A percentile compares a stretch with the other conserved stretches of the same genome.
Evolutionary conservation across 108 stramenopile genomes (phyloP).

Genomic region (Pinguiococcus pyrenoidosus): DNA sequence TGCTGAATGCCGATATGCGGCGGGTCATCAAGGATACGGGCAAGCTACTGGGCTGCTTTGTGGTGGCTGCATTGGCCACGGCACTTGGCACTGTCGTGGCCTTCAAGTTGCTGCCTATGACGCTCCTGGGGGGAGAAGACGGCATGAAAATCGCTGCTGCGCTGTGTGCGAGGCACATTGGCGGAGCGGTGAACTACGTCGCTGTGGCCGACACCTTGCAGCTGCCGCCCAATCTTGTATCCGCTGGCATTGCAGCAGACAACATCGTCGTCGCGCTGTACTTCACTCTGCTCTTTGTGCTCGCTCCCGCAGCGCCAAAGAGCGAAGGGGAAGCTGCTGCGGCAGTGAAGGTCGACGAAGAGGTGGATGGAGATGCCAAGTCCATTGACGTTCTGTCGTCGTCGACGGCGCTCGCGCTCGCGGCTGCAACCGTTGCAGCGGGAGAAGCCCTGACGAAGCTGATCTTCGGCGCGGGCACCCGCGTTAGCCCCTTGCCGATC

Average conservation of each 20-base stretch:
- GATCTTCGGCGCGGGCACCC: conserved; percentile 40
- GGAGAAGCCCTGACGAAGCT: conserved; percentile 43
- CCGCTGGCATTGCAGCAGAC: conserved; percentile 64
- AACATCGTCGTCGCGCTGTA: conserved; percentile 73
- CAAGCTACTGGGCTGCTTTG: conserved; percentile 55
- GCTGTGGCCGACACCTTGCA: conserved; percentile 61
- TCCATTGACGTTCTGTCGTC: neutral
- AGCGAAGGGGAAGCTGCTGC: neutral
- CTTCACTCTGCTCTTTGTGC: conserved; percentile 57
- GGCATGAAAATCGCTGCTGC: conserved; percentile 57
- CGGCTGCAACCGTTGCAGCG: conserved; percentile 38
- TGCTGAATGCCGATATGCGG: conserved; percentile 66
- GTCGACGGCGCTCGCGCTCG: neutral
- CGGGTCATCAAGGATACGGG: conserved; percentile 52
- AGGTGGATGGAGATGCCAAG: neutral
- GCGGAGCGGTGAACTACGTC: conserved; percentile 76
- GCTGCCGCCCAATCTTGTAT: conserved; percentile 47
- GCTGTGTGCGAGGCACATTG: conserved; percentile 71
- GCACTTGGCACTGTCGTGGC: conserved; percentile 58
- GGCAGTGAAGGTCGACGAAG: neutral
- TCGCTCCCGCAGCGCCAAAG: neutral
- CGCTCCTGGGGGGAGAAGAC: conserved; percentile 41
- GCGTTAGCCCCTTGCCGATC: conserved; percentile 43
- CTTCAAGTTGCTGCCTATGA: conserved; percentile 53
- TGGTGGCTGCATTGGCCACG: conserved; percentile 62